A percentile compares a stretch with the other conserved stretches of the same genome.
phyloP scores from a whole-genome alignment of 345 rosid genomes.

The Citrus glauca region DNA sequence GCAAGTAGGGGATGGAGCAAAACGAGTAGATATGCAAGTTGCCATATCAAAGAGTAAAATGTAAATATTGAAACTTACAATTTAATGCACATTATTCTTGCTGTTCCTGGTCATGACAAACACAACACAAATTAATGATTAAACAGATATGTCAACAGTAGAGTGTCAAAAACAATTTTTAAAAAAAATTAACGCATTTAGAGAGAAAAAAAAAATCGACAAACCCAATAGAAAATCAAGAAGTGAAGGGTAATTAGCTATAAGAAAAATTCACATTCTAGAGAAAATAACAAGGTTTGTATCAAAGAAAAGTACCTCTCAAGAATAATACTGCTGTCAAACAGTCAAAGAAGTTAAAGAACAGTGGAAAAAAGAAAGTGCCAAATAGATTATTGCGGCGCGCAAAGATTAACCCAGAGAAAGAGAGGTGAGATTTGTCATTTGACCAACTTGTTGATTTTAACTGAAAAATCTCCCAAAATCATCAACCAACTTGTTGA shows the following conservation, averaged over 20 bases:
- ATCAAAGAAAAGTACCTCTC: background rate
- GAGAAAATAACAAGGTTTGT: background rate
- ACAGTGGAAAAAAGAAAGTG: background rate
- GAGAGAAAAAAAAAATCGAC: background rate
- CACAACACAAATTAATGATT: background rate
- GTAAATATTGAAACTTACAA: background rate
- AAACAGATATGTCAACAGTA: background rate
- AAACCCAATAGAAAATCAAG: no score
- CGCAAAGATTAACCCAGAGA: background rate
- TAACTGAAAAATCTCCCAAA: background rate
- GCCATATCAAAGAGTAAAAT: conserved; percentile 7
- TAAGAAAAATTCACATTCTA: background rate
- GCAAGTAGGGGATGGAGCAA: background rate
- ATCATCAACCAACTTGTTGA: background rate
- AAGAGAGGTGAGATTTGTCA: background rate
- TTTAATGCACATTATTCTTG: background rate
- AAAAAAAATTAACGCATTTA: background rate
- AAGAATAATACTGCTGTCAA: background rate
- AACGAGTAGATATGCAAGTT: background rate
- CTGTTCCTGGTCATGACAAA: background rate
- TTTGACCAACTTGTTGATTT: no score
- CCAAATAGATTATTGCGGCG: background rate
- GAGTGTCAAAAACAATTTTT: background rate
- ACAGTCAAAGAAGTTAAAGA: background rate
- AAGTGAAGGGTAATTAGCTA: background rate